Base-by-base conservation (phyloP, 176 grass and related monocot species). In the Oryza coarctata region DNA sequence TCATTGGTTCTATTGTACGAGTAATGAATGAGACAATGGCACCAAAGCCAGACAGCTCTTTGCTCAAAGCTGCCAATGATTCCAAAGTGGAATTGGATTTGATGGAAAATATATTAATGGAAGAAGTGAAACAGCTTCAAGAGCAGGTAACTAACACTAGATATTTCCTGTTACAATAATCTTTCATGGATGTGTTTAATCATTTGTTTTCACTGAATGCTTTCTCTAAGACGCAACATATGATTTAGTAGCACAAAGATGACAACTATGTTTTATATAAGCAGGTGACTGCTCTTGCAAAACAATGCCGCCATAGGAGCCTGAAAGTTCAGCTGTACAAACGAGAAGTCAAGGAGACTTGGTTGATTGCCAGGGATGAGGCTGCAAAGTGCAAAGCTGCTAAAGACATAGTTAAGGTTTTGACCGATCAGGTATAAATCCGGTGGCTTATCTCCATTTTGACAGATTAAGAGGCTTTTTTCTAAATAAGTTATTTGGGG, bases 351-450 rank as follows among this genome's bases (percentile, higher is more conserved):
- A 89, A 99, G 77, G 93, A 99, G 82, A 95, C 91, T 18, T 99
- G 76, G 89, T 84, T 87, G 39, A 69, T 85, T 77, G 85, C 77
- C 40, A 94, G 74, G 77, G 83, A 95, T 85, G 91, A 99, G 84
- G 87, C 96, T 67, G 86, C 89, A 78, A 99, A 94, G 47, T 95
- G 85, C 83, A 95, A 95, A 88, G 85, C 93, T 78, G 93, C 93
- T 63, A 89, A 95, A 74, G 91, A 93, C 25, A 87, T 95, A 78
- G 91, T 99, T 78, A 95, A 95, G 32, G 73, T 94, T 75, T 82
- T 99, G 66, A 86, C 91, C 2, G 92, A 88, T 87, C 93, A 99
- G 96, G 96, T 99, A 94, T 58, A 70, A 68, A 0, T 68, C 55
- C 55, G 0, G 25, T 57, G 25, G 64, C n/a, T 29, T 38, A 81